Evolutionary conservation across 306 rosid species (phyloP), one percentile per base, ranked within the genome.

Genomic region (Benincasa hispida): DNA sequence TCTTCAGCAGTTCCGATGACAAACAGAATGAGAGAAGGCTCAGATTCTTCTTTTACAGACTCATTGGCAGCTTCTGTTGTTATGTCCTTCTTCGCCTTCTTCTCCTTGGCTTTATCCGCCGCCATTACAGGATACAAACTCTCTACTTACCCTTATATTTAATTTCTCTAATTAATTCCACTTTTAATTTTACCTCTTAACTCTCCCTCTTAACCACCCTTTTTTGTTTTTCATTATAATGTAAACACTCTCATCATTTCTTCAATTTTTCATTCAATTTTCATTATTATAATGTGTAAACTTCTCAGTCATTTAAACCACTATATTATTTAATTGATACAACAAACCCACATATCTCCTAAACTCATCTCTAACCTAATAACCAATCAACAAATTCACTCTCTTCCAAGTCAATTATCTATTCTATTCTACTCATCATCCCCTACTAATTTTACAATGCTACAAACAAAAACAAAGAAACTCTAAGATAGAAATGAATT

Each of bases 1-100:
- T 95, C 99, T 35, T 54, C 99, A 0, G 96, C 98, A 0, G 67
- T 87, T 74, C 96, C 99, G 2, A 1, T 86, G 57, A 95, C 92
- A 77, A 84, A 92, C 34, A 82, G 83, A n/a, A 81, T 92, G 86
- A 84, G 98, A 63, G 90, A 81, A 85, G 80, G 83, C 5, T 80
- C 81, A 24, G 96, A 92, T 45, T 45, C 51, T 45, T 45, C 18
- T 61, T 92, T 95, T 35, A 90, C 93, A 8, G 97, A 92, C 76
- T 11, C 98, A 17, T 88, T 87, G 51, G 81, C 92, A 18, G 77
- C 96, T 8, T 80, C 99, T 68, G 90, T 95, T 41, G 72, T 85
- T 87, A 90, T 89, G 96, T 76, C 89, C 2, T 75, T 92, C 72
- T 63, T 92, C 6, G 92, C 99, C 45, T 95, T 95, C 87, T 58